Evolutionary conservation across 768 basidiomycete genomes (phyloP), one percentile per base, ranked within the genome.

Genomic region (Cantharellus anzutake): DNA sequence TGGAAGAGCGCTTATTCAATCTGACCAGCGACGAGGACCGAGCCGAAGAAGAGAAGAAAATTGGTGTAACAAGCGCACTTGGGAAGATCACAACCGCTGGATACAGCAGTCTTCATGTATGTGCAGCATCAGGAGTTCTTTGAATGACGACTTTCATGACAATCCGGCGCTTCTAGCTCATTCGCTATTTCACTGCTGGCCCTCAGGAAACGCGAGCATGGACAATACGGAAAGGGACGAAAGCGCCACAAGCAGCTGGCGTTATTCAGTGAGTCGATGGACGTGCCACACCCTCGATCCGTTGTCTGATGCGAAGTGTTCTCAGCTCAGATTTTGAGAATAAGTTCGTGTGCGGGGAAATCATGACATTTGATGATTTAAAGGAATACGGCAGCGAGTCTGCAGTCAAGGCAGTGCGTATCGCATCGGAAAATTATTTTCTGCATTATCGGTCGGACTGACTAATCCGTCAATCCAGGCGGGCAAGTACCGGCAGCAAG

Each of bases 151-250:
- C 4, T 41, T 16, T 44, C 35, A 50, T 53, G 20, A 4, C 37
- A 14, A 42, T 56, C 34, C 14, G 4, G n/a, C 52, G 37, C 57
- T 38, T 61, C 35, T 64, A 91, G 84, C 78, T 96, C 57, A 94
- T 93, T 66, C 85, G 88, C 14, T 96, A 96, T 75, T 96, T 96
- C 74, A 99, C 96, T 16, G 93, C 89, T 67, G 96, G 96, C 5
- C 93, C 93, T 2, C 85, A 86, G 65, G 94, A 97, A 73, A 92
- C 97, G 4, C 85, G 96, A 58, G 94, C 94, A 4, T 99, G 96
- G 96, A 98, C 93, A 1, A 90, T 99, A 68, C 78, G 93, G 61
- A 82, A 80, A 61, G 92, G 90, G 29, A 93, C 84, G 37, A 96
- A 92, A 69, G 94, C 96, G 1, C 96, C 94, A 2, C 86, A 91